Conservation (phyloP, 2,329 filamentous ascomycete genomes). For the Blumeriella jaapii region DNA sequence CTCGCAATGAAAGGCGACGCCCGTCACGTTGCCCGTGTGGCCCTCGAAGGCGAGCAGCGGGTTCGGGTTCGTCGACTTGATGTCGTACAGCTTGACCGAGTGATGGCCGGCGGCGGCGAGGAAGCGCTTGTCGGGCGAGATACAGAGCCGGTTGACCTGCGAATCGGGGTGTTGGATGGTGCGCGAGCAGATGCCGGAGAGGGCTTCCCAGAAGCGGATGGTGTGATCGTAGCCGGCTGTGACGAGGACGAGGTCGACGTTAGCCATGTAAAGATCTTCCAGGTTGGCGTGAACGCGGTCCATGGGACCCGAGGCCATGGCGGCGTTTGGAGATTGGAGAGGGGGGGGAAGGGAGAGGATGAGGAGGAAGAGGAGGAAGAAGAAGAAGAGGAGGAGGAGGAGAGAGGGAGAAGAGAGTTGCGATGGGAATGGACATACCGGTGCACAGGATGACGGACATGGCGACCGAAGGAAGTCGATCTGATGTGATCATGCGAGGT, state of each 20-base stretch:
- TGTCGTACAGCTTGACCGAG: constrained; percentile 95
- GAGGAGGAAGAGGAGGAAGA: not conserved
- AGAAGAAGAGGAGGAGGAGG: not conserved
- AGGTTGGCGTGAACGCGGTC: not conserved
- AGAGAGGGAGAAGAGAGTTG: not conserved
- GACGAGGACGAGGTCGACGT: constrained; percentile 17
- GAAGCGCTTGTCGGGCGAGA: constrained; percentile 94
- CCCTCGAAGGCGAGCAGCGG: constrained; percentile 90
- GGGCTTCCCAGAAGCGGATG: constrained; percentile 91
- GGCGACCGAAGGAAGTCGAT: not conserved
- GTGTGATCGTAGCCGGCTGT: constrained; percentile 65
- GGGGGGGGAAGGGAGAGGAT: not conserved
- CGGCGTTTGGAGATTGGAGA: constrained; percentile 17
- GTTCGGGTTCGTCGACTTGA: constrained; percentile 95
- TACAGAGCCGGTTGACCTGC: constrained; percentile 95
- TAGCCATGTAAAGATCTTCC: not conserved
- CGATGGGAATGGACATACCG: constrained; percentile 13
- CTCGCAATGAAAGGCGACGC: constrained; percentile 95
- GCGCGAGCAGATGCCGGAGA: constrained; percentile 93
- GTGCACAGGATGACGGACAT: constrained; percentile 23
- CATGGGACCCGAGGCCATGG: constrained; percentile 5
- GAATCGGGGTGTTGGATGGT: constrained; percentile 98
- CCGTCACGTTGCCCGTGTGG: constrained; percentile 91
- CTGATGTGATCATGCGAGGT: not conserved
- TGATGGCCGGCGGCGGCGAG: constrained; percentile 65